A percentile compares a stretch with the other conserved stretches of the same genome.
phyloP scores from a whole-genome alignment of 208 protist species.

The Trypanosoma congolense region DNA sequence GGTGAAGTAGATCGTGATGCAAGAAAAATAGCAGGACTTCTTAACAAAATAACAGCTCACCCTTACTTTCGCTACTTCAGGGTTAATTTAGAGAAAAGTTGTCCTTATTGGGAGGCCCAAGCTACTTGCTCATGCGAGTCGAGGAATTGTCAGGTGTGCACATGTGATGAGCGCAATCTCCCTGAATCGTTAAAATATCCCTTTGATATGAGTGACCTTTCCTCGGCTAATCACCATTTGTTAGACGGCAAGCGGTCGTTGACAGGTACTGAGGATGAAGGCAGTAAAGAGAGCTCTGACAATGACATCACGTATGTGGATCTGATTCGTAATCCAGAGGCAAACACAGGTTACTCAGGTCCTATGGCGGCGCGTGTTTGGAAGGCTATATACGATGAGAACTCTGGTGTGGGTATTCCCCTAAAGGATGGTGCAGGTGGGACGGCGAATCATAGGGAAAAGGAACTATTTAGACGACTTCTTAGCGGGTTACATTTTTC shows the following conservation, averaged over 20 bases:
- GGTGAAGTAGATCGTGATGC: constrained; percentile 42
- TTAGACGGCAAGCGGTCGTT: constrained; percentile 21
- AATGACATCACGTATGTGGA: constrained; percentile 70
- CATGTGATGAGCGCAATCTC: constrained; percentile 68
- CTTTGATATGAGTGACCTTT: constrained; percentile 77
- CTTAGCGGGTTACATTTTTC: constrained; percentile 87
- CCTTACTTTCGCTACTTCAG: constrained; percentile 90
- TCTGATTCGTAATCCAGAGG: constrained; percentile 75
- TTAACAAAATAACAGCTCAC: constrained; percentile 68
- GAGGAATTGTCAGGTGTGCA: constrained; percentile 78
- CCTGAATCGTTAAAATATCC: constrained; percentile 50
- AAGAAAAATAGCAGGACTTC: constrained; percentile 29
- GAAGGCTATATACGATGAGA: constrained; percentile 83
- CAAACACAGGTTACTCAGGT: constrained; percentile 82
- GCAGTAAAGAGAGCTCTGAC: constrained; percentile 36
- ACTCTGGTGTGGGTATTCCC: constrained; percentile 39
- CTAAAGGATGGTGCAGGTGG: neutral
- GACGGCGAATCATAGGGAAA: constrained; percentile 43
- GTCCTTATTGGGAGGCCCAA: constrained; percentile 83
- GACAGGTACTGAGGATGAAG: constrained; percentile 52
- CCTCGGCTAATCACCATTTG: constrained; percentile 30
- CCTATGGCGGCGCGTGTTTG: constrained; percentile 71
- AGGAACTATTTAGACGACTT: constrained; percentile 52
- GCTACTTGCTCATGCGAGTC: constrained; percentile 71
- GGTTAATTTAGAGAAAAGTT: constrained; percentile 72